Conservation (phyloP, 1,139 yeast species). For the Magnusiomyces tetraspermus region DNA sequence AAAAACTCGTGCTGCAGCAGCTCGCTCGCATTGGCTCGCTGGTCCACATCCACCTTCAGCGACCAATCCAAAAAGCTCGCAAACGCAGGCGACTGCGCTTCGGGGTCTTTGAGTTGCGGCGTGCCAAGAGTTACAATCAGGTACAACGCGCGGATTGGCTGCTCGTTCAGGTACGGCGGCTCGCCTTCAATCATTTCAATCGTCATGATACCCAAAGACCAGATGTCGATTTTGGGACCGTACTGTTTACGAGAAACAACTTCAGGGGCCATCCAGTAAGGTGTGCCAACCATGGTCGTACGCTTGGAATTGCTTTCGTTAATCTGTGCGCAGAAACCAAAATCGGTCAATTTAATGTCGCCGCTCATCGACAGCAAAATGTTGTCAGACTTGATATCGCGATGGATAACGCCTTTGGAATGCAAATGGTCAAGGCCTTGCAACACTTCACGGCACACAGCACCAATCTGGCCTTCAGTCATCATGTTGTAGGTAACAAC, state of each 20-base stretch:
- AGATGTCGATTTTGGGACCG: slow-evolving; percentile 94
- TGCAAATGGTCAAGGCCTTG: slow-evolving; percentile 81
- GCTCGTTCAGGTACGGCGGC: slow-evolving; percentile 93
- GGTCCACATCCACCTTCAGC: slow-evolving; percentile 74
- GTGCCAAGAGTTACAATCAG: slow-evolving; percentile 94
- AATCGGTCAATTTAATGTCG: slow-evolving; percentile 68
- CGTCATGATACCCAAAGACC: slow-evolving; percentile 97
- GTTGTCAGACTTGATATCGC: slow-evolving; percentile 94
- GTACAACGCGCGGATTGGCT: slow-evolving; percentile 85
- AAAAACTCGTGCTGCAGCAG: slow-evolving; percentile 67
- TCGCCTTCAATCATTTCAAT: slow-evolving; percentile 99
- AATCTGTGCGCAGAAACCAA: slow-evolving; percentile 90
- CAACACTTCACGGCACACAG: slow-evolving; percentile 86
- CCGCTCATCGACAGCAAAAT: slow-evolving; percentile 75
- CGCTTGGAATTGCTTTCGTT: slow-evolving; percentile 78
- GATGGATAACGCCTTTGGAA: slow-evolving; percentile 87
- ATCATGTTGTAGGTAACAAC: slow-evolving; percentile 90
- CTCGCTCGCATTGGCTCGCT: slow-evolving; percentile 73
- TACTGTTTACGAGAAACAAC: slow-evolving; percentile 89
- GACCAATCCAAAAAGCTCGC: slow-evolving; percentile 68
- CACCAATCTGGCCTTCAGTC: slow-evolving; percentile 95
- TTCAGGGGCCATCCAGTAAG: slow-evolving; percentile 99
- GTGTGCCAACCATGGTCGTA: slow-evolving; percentile 99
- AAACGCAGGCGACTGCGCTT: slow-evolving; percentile 57
- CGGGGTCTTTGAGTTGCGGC: slow-evolving; percentile 85